phyloP scores from a whole-genome alignment of 2,329 filamentous ascomycete species.

The Scedosporium aurantiacum region DNA sequence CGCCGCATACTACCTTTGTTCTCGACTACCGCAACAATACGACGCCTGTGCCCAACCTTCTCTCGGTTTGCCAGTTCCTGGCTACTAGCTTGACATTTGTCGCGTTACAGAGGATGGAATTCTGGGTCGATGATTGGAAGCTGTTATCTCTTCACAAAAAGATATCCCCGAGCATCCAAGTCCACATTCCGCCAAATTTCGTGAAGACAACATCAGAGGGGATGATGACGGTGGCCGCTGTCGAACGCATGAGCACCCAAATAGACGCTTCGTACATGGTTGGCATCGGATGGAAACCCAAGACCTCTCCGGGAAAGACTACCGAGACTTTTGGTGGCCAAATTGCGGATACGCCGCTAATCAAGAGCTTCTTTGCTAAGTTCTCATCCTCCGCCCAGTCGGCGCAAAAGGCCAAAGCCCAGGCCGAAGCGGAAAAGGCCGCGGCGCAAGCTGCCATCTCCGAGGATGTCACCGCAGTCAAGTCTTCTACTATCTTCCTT shows the following conservation, averaged over 20 bases:
- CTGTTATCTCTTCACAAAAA: slow-evolving; percentile 75
- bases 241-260: slow-evolving; percentile 78
- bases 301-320: slow-evolving; percentile 29
- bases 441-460: slow-evolving; percentile 49
- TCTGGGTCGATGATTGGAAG: slow-evolving; percentile 82
- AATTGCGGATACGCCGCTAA: slow-evolving; percentile 44
- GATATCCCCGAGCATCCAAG: slow-evolving; percentile 61
- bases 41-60: slow-evolving; percentile 73
- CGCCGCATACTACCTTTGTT: slow-evolving; percentile 76
- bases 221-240: slow-evolving; percentile 73
- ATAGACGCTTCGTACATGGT: slow-evolving; percentile 88
- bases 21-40: slow-evolving; percentile 86
- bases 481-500: slow-evolving; percentile 74
- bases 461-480: slow-evolving; percentile 60
- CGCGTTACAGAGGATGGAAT: slow-evolving; percentile 72
- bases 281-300: slow-evolving; percentile 71
- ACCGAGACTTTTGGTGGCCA: slow-evolving; percentile 37
- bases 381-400: slow-evolving; percentile 51
- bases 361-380: slow-evolving; percentile 71
- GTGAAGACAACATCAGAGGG: slow-evolving; percentile 76
- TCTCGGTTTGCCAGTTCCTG: slow-evolving; percentile 83
- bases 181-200: slow-evolving; percentile 67
- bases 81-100: slow-evolving; percentile 95
- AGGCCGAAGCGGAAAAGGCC: slow-evolving; percentile 51
- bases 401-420: slow-evolving; percentile 40